Percentiles rank a stretch among this genome's conserved stretches.
Evolutionary conservation across 371 early-diverging fungal species (phyloP).

Genomic region (Dipsacomyces acuminosporus): DNA sequence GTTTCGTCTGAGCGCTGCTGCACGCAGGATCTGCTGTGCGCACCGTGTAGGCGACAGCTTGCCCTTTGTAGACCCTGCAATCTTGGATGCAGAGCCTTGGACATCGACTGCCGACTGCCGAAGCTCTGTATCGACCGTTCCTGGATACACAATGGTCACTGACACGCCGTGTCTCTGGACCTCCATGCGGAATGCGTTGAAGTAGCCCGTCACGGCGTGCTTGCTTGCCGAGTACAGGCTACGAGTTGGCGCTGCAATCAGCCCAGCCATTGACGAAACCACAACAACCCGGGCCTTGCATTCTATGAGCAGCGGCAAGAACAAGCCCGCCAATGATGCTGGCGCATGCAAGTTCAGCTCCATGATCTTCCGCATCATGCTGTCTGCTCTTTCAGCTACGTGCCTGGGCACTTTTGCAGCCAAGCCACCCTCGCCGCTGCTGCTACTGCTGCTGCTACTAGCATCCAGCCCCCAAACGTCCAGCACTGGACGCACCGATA

Average conservation of each 20-base stretch:
- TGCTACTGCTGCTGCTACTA: no score
- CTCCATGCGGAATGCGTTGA: slow-evolving; percentile 78
- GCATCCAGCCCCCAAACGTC: slow-evolving; percentile 20
- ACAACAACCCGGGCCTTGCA: slow-evolving; percentile 57
- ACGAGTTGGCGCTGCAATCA: slow-evolving; percentile 76
- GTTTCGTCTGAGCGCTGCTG: slow-evolving; percentile 56
- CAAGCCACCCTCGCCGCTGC: no score
- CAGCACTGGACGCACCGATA: slow-evolving; percentile 30
- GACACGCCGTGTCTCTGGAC: slow-evolving; percentile 50
- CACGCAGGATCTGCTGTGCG: slow-evolving; percentile 58
- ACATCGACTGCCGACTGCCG: slow-evolving; percentile 65
- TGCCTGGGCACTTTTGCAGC: no score
- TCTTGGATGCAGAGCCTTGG: background rate
- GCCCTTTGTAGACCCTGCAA: slow-evolving; percentile 58
- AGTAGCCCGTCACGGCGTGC: slow-evolving; percentile 81
- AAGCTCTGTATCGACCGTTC: slow-evolving; percentile 71
- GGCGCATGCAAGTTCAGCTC: slow-evolving; percentile 65
- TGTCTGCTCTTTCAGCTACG: slow-evolving; percentile 14
- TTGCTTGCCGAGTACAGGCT: slow-evolving; percentile 77
- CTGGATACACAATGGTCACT: slow-evolving; percentile 69
- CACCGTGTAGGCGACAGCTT: slow-evolving; percentile 58
- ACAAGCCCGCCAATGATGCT: slow-evolving; percentile 54
- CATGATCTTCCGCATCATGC: slow-evolving; percentile 51
- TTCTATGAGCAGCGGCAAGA: slow-evolving; percentile 55
- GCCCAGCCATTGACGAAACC: slow-evolving; percentile 77